Evolutionary conservation across 2,329 filamentous ascomycete species (phyloP), one percentile per base, ranked within the genome.

Genomic region (Paraphaeosphaeria sporulosa): DNA sequence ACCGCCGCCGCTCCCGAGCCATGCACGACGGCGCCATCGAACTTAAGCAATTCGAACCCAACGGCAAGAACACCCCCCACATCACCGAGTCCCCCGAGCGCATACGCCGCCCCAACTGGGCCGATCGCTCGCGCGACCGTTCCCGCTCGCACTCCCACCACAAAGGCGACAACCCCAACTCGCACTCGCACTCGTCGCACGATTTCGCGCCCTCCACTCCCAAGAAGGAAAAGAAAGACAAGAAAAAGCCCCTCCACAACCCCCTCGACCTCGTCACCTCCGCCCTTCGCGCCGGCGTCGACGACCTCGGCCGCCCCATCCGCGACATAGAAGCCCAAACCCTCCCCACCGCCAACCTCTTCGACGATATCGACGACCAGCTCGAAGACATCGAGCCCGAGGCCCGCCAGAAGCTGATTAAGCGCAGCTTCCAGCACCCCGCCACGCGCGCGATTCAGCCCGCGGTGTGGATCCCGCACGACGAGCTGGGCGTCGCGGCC

Each of bases 321-420:
- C 73, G 71, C 54, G 73, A 77, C 59, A 69, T 75, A 19, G 75
- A 77, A 64, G 68, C 60, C 80, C 82, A 64, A 76, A 86, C 53
- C 78, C 81, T 82, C 9, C 90, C 94, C 27, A 91, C 90, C 7
- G 89, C 93, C 51, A 90, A 93, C 2, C 84, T 98, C 2, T 99
- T 94, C 76, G 90, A 92, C 23, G 91, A 91, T 4, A 91, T 94
- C 70, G 89, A 94, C 66, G 94, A 98, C 72, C 94, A 97, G 81
- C 89, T 99, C 64, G 94, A 97, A 76, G 95, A 99, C 74, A 83
- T 99, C 51, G 95, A 92, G 1, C 92, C 93, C 0, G 92, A 94
- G 19, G 93, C 97, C 76, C 87, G 95, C 69, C 94, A 98, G 73
- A 84, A 88, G 59, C 86, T 98, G 42, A 91, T 95, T 13, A 90